Percentiles rank a stretch among this genome's conserved stretches.
These are phyloP conservation scores for Spathaspora passalidarum DNA, from an alignment of 805 yeast species.

Conservation along the genomic window DNA sequence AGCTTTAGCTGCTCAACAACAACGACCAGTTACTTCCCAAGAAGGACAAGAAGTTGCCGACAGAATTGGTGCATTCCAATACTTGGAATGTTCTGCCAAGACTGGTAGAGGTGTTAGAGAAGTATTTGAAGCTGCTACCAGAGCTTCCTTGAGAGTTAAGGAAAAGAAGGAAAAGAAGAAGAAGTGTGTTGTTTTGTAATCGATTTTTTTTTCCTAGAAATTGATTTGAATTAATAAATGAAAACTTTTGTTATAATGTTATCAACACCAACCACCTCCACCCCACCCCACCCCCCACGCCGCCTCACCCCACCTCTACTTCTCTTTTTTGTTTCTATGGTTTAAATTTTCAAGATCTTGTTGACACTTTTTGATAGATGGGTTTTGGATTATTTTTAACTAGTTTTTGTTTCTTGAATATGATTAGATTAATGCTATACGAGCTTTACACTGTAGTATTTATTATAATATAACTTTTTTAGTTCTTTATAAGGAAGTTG, in stretches of 20 bases:
- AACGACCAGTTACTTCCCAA: slow-evolving; percentile 74
- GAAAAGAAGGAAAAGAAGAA: slow-evolving; percentile 59
- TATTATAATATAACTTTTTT: too few relatives aligned
- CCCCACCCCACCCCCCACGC: too few relatives aligned
- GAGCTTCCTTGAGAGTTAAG: slow-evolving; percentile 79
- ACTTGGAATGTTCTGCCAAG: slow-evolving; percentile 90
- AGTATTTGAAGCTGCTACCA: slow-evolving; percentile 88
- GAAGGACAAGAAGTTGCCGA: slow-evolving; percentile 88
- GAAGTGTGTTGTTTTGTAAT: slow-evolving; percentile 68
- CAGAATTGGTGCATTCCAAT: slow-evolving; percentile 82
- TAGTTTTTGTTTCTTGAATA: not conserved
- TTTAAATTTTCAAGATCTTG: not conserved
- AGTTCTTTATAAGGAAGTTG: too few relatives aligned
- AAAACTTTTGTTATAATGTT: not conserved
- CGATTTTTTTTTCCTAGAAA: not conserved
- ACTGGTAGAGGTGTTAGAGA: slow-evolving; percentile 89
- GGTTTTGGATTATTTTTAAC: not conserved
- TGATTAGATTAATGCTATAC: not conserved
- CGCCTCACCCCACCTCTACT: too few relatives aligned
- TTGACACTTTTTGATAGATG: not conserved
- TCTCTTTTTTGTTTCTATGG: not conserved
- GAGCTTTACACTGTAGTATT: too few relatives aligned
- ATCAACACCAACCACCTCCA: too few relatives aligned
- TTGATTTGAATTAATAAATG: not conserved
- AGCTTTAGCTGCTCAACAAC: slow-evolving; percentile 68